Base-by-base conservation (phyloP, 2,329 filamentous ascomycete species). In the Xylaria sp. region DNA sequence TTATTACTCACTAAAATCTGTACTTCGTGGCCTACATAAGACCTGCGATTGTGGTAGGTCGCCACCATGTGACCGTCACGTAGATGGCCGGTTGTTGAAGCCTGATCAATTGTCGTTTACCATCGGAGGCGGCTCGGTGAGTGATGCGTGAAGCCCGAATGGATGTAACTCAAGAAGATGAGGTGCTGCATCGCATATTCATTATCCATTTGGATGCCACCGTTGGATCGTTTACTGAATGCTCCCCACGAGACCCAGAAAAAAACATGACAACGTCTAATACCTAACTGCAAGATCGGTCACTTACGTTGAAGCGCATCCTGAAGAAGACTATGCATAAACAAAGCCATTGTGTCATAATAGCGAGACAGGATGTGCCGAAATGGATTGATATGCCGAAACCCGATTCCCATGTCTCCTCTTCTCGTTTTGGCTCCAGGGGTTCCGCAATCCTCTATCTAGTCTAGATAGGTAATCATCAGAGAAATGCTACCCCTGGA, bases 61-160 rank as follows among this genome's bases (percentile, higher is more conserved):
- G 42, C 20, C 36, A 33, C 44, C 65, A 51, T 20, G 36, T 17
- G 44, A 38, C 44, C 36, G n/a, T 61, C 17, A 57, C 17, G 36
- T 17, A 59, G 15, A 20, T 38, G 22, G 44, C 25, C 15, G 11
- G n/a, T 56, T 20, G 53, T 62, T 51, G 33, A 27, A 62, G 49
- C 36, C 50, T 25, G 56, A 33, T 56, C 38, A 39, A 56, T 36
- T 60, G 59, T 56, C 39, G 29, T 61, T 44, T 51, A 61, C 39
- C 55, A 25, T 57, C 56, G 61, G 65, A 56, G 50, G 50, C 65
- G 55, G 61, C 65, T 67, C 65, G 65, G 65, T 67, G 65, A 67
- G 60, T 67, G 61, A 50, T 61, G 39, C 36, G 29, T 59, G 60
- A 59, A 65, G 45, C 49, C 61, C 51, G 56, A 57, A 55, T 31